phyloP scores from a whole-genome alignment of 2,329 filamentous ascomycete genomes.

The Aquanectria penicillioides region DNA sequence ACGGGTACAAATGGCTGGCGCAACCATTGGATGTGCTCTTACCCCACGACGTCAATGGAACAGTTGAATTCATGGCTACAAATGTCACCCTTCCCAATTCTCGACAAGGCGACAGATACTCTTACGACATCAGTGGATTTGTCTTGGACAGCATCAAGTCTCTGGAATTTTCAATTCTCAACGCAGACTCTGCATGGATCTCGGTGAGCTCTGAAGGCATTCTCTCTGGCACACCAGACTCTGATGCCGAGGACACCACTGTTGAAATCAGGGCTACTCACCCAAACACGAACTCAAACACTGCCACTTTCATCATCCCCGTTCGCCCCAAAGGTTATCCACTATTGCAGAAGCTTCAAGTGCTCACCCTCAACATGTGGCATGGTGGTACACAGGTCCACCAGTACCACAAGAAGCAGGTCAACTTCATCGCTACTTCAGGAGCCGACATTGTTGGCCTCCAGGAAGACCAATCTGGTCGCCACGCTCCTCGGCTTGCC shows the following conservation, averaged over 20 bases:
- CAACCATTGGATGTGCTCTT: slow-evolving; percentile 45
- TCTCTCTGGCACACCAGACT: slow-evolving; percentile 48
- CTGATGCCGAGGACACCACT: slow-evolving; percentile 25
- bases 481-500: slow-evolving; percentile 46
- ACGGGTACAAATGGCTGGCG: slow-evolving; percentile 50
- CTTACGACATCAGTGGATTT: slow-evolving; percentile 46
- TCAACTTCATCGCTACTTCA: slow-evolving; percentile 45
- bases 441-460: slow-evolving; percentile 50
- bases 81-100: slow-evolving; percentile 49
- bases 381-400: slow-evolving; percentile 48
- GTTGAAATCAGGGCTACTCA: slow-evolving; percentile 40
- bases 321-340: slow-evolving; percentile 37
- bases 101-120: slow-evolving; percentile 46
- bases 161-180: slow-evolving; percentile 43
- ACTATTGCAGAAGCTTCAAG: slow-evolving; percentile 47
- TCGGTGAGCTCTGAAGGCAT: slow-evolving; percentile 44
- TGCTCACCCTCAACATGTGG: slow-evolving; percentile 55
- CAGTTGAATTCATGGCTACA: slow-evolving; percentile 44
- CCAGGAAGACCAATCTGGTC: slow-evolving; percentile 48
- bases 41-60: slow-evolving; percentile 27
- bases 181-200: slow-evolving; percentile 47
- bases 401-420: slow-evolving; percentile 51
- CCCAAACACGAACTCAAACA: too few relatives aligned
- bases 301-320: slow-evolving; percentile 46
- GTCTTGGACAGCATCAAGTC: slow-evolving; percentile 39